Percentiles rank a stretch among this genome's conserved stretches.
Evolutionary conservation across 2,329 filamentous ascomycete genomes (phyloP).

Genomic region (Didymella glomerata): DNA sequence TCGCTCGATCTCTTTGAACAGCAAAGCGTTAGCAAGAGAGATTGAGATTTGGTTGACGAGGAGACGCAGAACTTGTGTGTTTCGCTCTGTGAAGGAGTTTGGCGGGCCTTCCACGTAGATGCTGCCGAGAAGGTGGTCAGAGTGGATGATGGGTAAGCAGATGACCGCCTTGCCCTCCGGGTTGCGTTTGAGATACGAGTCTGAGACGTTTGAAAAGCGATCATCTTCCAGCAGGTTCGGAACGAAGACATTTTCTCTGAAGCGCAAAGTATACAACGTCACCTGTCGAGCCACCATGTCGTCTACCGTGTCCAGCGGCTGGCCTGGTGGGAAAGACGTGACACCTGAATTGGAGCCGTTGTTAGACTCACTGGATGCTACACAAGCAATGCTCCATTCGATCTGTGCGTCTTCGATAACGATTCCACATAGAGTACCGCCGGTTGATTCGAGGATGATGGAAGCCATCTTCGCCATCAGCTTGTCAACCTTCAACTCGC

Average conservation of each 20-base stretch:
- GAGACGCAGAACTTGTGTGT: constrained; percentile 64
- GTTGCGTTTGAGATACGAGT: constrained; percentile 73
- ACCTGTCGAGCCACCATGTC: constrained; percentile 78
- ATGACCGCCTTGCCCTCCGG: constrained; percentile 78
- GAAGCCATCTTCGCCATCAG: constrained; percentile 82
- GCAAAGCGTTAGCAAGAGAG: constrained; percentile 69
- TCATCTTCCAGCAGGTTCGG: constrained; percentile 78
- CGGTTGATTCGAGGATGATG: constrained; percentile 80
- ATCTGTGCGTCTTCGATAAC: constrained; percentile 73
- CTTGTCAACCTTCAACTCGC: constrained; percentile 77
- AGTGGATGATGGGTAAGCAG: constrained; percentile 80
- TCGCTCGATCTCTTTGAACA: constrained; percentile 75
- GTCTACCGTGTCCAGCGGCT: constrained; percentile 69
- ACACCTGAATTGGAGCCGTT: constrained; percentile 58
- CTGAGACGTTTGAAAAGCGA: constrained; percentile 77
- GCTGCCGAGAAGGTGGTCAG: constrained; percentile 74
- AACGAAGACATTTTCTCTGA: constrained; percentile 77
- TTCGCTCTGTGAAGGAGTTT: constrained; percentile 78
- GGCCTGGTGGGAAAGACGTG: constrained; percentile 70
- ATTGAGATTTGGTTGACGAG: constrained; percentile 80
- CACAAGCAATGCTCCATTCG: constrained; percentile 76
- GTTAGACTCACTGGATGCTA: constrained; percentile 70
- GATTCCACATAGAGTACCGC: constrained; percentile 76
- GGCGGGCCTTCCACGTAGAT: constrained; percentile 81
- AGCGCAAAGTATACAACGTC: constrained; percentile 78